Evolutionary conservation across 495 filamentous ascomycete species (phyloP), one percentile per base, ranked within the genome.

Genomic region (Tuber melanosporum): DNA sequence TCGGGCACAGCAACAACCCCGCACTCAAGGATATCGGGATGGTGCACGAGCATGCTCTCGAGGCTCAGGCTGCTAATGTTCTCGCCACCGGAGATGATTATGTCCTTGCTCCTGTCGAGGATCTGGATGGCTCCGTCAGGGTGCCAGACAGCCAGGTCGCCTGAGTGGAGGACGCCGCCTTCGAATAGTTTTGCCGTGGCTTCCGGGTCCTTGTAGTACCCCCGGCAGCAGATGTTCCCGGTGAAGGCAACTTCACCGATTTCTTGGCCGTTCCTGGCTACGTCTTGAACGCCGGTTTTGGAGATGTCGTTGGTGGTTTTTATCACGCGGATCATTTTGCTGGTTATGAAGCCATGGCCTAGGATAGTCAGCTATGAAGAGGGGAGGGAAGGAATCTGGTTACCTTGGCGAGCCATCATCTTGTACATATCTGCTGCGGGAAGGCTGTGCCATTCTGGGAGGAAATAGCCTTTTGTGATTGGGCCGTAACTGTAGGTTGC

Each of bases 51-150:
- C 92, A 97, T 93, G 74, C 90, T 88, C 85, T 99, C 95, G 9
- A 99, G 89, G 1, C 94, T 93, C 15, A 99, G 91, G 2, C 92
- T 95, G 15, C 93, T 97, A 74, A 99, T 98, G 82, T 99, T 99
- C 84, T 99, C 95, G 74, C 95, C 95, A 71, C 95, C 95, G 78
- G 93, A 97, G 77, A 99, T 99, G 72, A 99, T 98, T 70, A 99
- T 98, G 83, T 99, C 95, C 86, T 98, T 99, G 6, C 93, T 92
- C 49, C 95, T 88, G 84, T 99, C 95, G 77, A 96, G 87, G 78
- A 99, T 97, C 86, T 98, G 93, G 70, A 94, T 89, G 71, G 92
- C 90, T 2, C 95, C 94, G 82, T 98, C 94, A 0, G 91, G 87
- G 83, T 97, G 92, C 91, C 91, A 93, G 8, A 99, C 94, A 7